Evolutionary conservation across 805 yeast species (phyloP), one percentile per base, ranked within the genome.

Genomic region (Wickerhamomyces kurtzmanii): DNA sequence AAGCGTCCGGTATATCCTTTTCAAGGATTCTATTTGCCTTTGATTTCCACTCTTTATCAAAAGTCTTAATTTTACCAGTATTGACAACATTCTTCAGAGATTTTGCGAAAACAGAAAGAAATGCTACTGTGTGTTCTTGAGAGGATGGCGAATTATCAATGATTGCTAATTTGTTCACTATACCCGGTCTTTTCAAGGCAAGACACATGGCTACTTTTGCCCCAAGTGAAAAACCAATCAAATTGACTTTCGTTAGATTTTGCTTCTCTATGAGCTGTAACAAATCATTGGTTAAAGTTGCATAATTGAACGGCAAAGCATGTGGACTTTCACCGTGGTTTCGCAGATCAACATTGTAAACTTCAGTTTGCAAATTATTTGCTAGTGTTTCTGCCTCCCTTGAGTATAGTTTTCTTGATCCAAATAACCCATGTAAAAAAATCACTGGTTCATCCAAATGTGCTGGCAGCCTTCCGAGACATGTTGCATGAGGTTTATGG

Each of bases 91-190:
- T 85, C 74, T 84, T 82, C 58, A 64, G 52, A 8, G 57, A 66
- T 16, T 47, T 31, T 23, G 62, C 44, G 25, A 57, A 51, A 4
- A 30, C 28, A 15, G 37, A 26, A 38, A 59, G 60, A 21, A 41
- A 40, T 8, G 31, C 22, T 13, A 47, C 59, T 12, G 62, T 43
- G 6, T 43, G 40, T n/a, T 43, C 42, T 19, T 37, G 32, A 2
- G n/a, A n/a, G n/a, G n/a, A n/a, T 0, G 98, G 97, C 0, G 96
- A 84, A 49, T 87, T 89, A 45, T 89, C 98, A 6, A 91, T 94
- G 5, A 85, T 59, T 4, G 87, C 69, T 26, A 86, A 43, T 55
- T 75, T 62, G 10, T 69, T 60, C 5, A 76, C 74, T 8, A 75
- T 40, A 1, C 70, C 67, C 0, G 87, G 89, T 14, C 68, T 60